Conservation (phyloP, 2,329 filamentous ascomycete species). For the Fusarium anguioides region DNA sequence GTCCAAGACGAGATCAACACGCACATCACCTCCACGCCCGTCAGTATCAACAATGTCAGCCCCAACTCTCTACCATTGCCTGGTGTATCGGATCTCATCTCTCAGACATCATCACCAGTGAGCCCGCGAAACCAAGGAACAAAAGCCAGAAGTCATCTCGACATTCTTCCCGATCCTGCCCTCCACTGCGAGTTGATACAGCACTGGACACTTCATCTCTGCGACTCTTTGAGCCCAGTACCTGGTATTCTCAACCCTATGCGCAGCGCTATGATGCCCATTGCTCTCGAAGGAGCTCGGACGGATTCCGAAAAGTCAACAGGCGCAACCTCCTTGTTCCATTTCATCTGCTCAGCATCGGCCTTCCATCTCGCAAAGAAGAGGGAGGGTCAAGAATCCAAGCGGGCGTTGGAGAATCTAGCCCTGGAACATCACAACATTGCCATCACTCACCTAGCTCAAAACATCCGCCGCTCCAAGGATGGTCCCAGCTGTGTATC, state of each 20-base stretch:
- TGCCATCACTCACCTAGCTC: slow-evolving; percentile 40
- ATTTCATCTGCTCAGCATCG: slow-evolving; percentile 42
- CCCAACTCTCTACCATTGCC: neutral
- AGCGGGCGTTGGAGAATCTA: slow-evolving; percentile 33
- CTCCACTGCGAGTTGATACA: slow-evolving; percentile 39
- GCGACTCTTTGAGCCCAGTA: slow-evolving; percentile 39
- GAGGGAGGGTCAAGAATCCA: slow-evolving; percentile 13
- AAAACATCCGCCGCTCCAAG: slow-evolving; percentile 40
- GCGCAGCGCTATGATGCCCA: slow-evolving; percentile 41
- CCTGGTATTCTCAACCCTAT: slow-evolving; percentile 38
- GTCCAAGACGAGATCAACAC: neutral
- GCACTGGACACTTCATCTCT: slow-evolving; percentile 41
- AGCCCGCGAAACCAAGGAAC: neutral
- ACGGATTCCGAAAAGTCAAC: slow-evolving; percentile 36
- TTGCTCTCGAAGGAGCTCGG: slow-evolving; percentile 39
- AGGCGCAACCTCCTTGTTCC: slow-evolving; percentile 36
- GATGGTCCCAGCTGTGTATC: slow-evolving; percentile 38
- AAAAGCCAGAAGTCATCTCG: slow-evolving; percentile 26
- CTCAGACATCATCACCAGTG: neutral
- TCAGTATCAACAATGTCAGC: neutral
- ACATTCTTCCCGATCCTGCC: slow-evolving; percentile 32
- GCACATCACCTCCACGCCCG: neutral
- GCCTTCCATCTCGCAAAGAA: slow-evolving; percentile 39
- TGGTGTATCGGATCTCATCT: neutral
- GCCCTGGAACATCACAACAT: slow-evolving; percentile 43